These are phyloP conservation scores for Fusarium oligoseptatum DNA, from an alignment of 2,329 filamentous ascomycete species.

Conservation along the genomic window DNA sequence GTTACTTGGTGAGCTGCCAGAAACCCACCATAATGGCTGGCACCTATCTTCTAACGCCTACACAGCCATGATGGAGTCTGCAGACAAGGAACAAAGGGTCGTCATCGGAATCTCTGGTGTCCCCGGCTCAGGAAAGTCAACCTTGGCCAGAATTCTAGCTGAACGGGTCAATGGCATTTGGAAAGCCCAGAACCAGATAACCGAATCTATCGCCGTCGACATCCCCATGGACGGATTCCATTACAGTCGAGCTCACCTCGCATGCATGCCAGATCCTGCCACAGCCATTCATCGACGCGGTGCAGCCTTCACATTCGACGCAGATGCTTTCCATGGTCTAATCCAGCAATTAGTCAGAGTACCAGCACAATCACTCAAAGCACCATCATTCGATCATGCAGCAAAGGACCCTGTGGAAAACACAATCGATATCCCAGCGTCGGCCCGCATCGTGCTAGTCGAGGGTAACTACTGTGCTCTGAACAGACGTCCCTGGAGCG, in stretches of 20 bases:
- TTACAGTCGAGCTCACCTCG: not conserved
- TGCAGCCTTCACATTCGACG: not conserved
- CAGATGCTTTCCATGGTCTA: not conserved
- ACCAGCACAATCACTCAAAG: not conserved
- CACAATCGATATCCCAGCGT: not conserved
- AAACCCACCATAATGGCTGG: too few relatives aligned
- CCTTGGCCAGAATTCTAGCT: not conserved
- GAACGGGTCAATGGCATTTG: not conserved
- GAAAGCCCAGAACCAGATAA: not conserved
- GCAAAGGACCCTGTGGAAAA: not conserved
- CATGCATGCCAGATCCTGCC: not conserved
- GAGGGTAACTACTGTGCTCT: constrained; percentile 1
- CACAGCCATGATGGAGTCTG: too few relatives aligned
- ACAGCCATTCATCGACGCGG: not conserved
- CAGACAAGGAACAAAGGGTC: not conserved
- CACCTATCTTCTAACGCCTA: too few relatives aligned
- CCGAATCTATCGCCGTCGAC: not conserved
- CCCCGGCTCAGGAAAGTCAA: not conserved
- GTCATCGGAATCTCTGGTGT: not conserved
- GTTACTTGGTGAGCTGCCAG: too few relatives aligned
- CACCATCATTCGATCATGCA: not conserved
- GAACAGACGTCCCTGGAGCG: not conserved
- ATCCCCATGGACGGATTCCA: not conserved
- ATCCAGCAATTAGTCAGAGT: not conserved
- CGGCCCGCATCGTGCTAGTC: not conserved